Percentiles rank a stretch among this genome's conserved stretches.
Conservation (phyloP, 1,139 yeast genomes). For the Taiozyma onychis region DNA sequence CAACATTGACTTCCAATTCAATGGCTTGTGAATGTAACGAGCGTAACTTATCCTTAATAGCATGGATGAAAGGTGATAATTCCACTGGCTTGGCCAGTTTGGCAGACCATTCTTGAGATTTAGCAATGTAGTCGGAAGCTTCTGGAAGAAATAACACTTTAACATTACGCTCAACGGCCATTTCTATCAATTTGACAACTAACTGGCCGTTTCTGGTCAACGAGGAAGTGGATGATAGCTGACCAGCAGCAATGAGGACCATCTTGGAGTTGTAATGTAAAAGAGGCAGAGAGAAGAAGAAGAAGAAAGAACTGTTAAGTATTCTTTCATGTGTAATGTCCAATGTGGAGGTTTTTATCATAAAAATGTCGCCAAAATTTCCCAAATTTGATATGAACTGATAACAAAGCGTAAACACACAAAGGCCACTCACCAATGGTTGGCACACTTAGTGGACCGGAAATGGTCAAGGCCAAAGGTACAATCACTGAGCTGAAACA, state of each 20-base stretch:
- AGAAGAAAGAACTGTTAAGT: too few relatives aligned
- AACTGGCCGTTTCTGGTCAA: slow-evolving; percentile 51
- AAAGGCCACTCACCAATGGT: not conserved
- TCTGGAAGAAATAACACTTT: slow-evolving; percentile 81
- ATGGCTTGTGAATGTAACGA: slow-evolving; percentile 26
- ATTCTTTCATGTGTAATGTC: too few relatives aligned
- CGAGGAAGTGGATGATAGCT: slow-evolving; percentile 69
- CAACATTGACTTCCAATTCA: slow-evolving; percentile 51
- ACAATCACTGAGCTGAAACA: slow-evolving; percentile 33
- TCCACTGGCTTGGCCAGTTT: slow-evolving; percentile 48
- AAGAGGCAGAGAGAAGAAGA: too few relatives aligned
- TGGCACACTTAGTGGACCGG: slow-evolving; percentile 20
- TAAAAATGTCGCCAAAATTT: too few relatives aligned
- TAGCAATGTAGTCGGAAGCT: slow-evolving; percentile 83
- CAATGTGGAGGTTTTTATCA: too few relatives aligned
- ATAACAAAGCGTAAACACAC: too few relatives aligned
- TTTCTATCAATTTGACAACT: slow-evolving; percentile 52
- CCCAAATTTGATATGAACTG: too few relatives aligned
- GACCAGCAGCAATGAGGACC: slow-evolving; percentile 79
- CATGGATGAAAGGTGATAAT: slow-evolving; percentile 43
- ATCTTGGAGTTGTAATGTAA: slow-evolving; percentile 21
- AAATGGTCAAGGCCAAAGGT: slow-evolving; percentile 22
- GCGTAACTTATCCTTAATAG: slow-evolving; percentile 44
- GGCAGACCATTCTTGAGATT: slow-evolving; percentile 60
- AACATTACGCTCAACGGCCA: slow-evolving; percentile 56